Base-by-base conservation (phyloP, 805 yeast species). In the Allodekkera sacchari region DNA sequence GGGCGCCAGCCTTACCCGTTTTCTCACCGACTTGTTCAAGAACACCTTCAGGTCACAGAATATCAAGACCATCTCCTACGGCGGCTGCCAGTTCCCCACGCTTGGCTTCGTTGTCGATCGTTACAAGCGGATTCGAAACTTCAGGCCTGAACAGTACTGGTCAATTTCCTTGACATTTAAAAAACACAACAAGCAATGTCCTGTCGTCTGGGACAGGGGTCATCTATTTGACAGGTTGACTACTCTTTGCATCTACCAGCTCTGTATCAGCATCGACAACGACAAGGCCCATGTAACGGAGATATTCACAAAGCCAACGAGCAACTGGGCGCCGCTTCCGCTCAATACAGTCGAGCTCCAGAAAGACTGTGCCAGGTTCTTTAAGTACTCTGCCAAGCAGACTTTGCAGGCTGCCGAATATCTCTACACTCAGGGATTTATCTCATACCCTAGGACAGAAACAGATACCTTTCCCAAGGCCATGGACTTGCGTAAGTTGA, bases 361-460 rank as follows among this genome's bases (percentile, higher is more conserved):
- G 47, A 85, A 84, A 47, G 78, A 76, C 39, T 94, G 96, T 42
- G 71, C 96, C 0, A 61, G 71, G 18, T 71, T 61, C 44, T 76
- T 88, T 49, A 81, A 76, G 39, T 57, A 85, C 64, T 72, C 83
- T 45, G 92, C 97, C 1, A 87, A 88, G 47, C 68, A 67, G 29
- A 75, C 95, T 3, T 61, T 92, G 45, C 74, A 71, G 17, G 57
- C 66, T 0, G 98, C 99, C 0, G 98, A 92, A 55, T 72, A 71
- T 41, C 64, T 92, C 16, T 92, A 92, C 53, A 87, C 81, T 36
- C 64, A 69, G 29, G 98, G 98, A 0, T 84, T 74, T 48, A 64
- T 92, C 2, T 87, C 96, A 0, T 92, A 92, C 52, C 99, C 99
- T 3, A 80, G 99, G 64, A 92, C 99, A 0, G 99, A 92, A 50